These are phyloP conservation scores for Rhodotorula sphaerocarpa DNA, from an alignment of 768 basidiomycete genomes.

Conservation along the genomic window DNA sequence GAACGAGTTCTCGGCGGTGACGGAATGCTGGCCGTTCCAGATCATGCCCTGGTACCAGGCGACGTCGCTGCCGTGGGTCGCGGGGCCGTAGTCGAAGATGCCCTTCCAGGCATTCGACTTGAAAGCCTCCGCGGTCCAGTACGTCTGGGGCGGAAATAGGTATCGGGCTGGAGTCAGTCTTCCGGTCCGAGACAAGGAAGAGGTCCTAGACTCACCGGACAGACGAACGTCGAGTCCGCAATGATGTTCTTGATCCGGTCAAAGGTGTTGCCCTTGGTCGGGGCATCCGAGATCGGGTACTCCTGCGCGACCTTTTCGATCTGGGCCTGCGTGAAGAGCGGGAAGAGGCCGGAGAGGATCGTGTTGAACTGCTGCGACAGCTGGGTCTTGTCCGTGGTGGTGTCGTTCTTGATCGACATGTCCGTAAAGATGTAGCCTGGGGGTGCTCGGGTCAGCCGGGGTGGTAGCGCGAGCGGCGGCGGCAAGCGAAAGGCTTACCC, in stretches of 20 bases:
- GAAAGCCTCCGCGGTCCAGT: background rate
- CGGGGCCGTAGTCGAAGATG: background rate
- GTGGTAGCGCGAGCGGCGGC: too few relatives aligned
- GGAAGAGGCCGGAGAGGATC: constrained; percentile 7
- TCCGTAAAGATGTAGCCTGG: background rate
- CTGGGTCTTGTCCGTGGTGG: constrained; percentile 18
- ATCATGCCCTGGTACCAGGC: background rate
- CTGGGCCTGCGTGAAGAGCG: constrained; percentile 6
- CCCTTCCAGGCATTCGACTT: background rate
- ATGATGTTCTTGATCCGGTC: background rate
- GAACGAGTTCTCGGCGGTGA: background rate
- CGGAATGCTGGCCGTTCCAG: background rate
- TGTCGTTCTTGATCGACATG: background rate
- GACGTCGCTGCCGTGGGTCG: background rate
- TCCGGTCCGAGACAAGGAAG: too few relatives aligned
- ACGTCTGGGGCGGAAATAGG: too few relatives aligned
- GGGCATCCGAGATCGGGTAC: background rate
- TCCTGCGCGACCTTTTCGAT: background rate
- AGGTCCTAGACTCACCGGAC: background rate
- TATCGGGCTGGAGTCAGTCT: too few relatives aligned
- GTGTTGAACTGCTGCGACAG: constrained; percentile 13
- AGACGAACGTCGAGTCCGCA: background rate
- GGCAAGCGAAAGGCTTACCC: too few relatives aligned
- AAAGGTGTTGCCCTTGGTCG: background rate
- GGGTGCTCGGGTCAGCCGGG: background rate